Percentiles rank a stretch among this genome's conserved stretches.
Conservation (phyloP, 2,329 filamentous ascomycete genomes). For the Arthrobotrys sphaeroides region DNA sequence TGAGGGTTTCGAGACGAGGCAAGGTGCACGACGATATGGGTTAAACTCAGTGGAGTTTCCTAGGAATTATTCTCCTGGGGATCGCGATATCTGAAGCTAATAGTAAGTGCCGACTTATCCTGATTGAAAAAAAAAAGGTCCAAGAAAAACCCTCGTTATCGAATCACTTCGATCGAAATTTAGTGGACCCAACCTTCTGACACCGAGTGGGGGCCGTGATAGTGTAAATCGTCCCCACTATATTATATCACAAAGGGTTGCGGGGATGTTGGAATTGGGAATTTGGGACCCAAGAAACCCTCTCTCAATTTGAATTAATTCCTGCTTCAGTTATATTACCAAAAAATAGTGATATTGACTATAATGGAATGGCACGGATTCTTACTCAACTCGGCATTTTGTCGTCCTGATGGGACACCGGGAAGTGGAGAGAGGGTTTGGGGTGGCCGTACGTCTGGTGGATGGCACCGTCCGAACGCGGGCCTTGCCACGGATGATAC, state of each 20-base stretch:
- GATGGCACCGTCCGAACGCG: constrained; percentile 21
- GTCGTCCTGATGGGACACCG: constrained; percentile 31
- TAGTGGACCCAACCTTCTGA: background rate
- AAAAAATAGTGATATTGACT: constrained; percentile 7
- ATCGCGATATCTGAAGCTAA: constrained; percentile 1
- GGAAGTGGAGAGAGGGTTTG: constrained; percentile 42
- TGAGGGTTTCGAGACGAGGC: constrained; percentile 12
- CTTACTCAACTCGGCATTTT: constrained; percentile 30
- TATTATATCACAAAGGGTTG: constrained; percentile 37
- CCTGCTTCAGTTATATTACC: constrained; percentile 40
- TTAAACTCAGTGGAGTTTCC: constrained; percentile 13
- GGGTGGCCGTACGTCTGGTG: background rate
- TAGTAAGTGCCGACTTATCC: constrained; percentile 1
- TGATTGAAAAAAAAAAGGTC: constrained; percentile 6
- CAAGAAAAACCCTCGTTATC: background rate
- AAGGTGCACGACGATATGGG: too few species aligned
- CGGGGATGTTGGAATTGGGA: constrained; percentile 47
- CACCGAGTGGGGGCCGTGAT: constrained; percentile 20
- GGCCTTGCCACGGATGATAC: constrained; percentile 20
- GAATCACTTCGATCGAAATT: background rate
- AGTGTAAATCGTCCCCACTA: constrained; percentile 5
- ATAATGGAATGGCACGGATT: constrained; percentile 36
- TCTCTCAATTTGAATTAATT: constrained; percentile 32
- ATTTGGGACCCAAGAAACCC: too few species aligned
- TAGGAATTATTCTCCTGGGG: constrained; percentile 15